Base-by-base conservation (phyloP, 148 eudicot species). In the Cornus kousa region DNA sequence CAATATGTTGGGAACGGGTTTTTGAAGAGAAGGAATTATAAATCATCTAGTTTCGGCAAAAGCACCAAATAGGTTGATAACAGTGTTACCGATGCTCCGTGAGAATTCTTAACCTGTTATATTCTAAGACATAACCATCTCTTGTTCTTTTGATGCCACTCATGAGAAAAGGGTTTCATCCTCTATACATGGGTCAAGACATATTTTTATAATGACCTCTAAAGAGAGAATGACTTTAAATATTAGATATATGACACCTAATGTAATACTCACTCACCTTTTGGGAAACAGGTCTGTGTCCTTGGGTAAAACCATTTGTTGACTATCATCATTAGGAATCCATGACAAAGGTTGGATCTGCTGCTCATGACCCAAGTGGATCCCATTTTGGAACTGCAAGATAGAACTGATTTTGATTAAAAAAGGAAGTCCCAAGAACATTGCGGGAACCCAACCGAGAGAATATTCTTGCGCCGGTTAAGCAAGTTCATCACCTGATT, bases 301-400 rank as follows among this genome's bases (percentile, higher is more conserved):
- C 81, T 75, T 66, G 22, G 77, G 60, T 3, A 80, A 68, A 69
- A 74, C 59, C 43, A 78, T 66, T 20, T 65, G 73, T 53, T 77
- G 85, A 75, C 70, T 62, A 74, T 77, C 73, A 73, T 79, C 83
- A 82, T 71, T 80, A 43, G 85, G 82, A 39, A 72, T 40, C 85
- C 85, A 84, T 14, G 82, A 74, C 60, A 74, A 67, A 66, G 71
- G 68, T 77, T 74, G 88, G 75, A 82, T 81, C 69, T 81, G 89
- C 68, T 83, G 85, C 31, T 74, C 86, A 66, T 3, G 13, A 53
- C 73, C 77, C 74, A 70, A 60, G 32, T 81, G 50, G 65, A 72
- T 66, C 53, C 55, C 76, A 66, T 76, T 53, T 60, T 67, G 83
- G 23, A 67, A 77, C 79, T 76, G 76, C 65, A 67, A 71, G 22